Conservation (phyloP, 805 yeast species). For the Ogataea zsoltii region DNA sequence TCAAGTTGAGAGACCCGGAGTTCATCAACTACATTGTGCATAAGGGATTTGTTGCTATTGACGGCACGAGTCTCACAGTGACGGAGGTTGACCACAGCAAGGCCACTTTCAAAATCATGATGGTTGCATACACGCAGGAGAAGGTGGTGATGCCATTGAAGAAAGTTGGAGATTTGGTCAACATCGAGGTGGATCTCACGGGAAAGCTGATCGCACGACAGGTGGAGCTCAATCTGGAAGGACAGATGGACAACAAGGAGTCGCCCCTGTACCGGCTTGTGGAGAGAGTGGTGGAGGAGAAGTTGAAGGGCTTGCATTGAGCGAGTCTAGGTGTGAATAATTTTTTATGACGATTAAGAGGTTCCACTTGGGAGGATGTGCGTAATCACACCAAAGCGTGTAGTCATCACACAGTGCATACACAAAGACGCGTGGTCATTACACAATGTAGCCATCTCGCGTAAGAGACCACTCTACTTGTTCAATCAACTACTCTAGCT, state of each 20-base stretch:
- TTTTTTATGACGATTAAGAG: no score
- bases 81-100: conserved; percentile 67
- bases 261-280: conserved; percentile 54
- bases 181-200: conserved; percentile 91
- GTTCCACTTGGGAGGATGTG: no score
- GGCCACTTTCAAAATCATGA: conserved; percentile 74
- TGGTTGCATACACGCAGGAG: conserved; percentile 87
- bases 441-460: no score
- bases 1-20: conserved; percentile 63
- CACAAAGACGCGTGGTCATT: no score
- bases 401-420: no score
- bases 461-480: no score
- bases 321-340: no score
- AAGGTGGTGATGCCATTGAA: conserved; percentile 75
- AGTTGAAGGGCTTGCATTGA: conserved; percentile 25
- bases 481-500: no score
- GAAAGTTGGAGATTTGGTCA: conserved; percentile 62
- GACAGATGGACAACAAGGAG: conserved; percentile 49
- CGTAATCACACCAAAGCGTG: no score
- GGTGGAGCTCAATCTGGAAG: conserved; percentile 56
- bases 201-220: conserved; percentile 93
- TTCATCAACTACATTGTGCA: conserved; percentile 79
- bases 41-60: conserved; percentile 91
- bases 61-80: conserved; percentile 91
- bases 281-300: conserved; percentile 46